Evolutionary conservation across 441 rosid species (phyloP).

Genomic region (Sinapis alba): DNA sequence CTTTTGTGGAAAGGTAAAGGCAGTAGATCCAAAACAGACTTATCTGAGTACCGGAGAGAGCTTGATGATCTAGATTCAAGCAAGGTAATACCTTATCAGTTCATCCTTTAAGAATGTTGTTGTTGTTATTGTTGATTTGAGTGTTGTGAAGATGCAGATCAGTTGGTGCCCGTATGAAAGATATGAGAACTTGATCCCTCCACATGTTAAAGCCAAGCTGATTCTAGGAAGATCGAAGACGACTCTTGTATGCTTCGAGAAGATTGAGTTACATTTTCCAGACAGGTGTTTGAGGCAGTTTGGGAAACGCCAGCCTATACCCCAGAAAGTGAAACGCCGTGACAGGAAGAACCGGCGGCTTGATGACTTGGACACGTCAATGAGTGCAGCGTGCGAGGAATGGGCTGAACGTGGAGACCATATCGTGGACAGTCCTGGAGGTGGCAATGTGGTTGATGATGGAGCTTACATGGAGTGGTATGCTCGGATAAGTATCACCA

Average conservation of each 20-base stretch:
- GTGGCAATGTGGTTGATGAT: slow-evolving; percentile 46
- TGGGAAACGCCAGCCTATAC: slow-evolving; percentile 64
- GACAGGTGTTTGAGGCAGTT: slow-evolving; percentile 80
- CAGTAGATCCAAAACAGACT: slow-evolving; percentile 41
- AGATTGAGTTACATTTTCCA: slow-evolving; percentile 74
- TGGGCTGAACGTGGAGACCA: slow-evolving; percentile 59
- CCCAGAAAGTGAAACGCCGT: slow-evolving; percentile 57
- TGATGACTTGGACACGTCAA: slow-evolving; percentile 51
- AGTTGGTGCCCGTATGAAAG: slow-evolving; percentile 66
- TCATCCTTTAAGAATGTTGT: background rate
- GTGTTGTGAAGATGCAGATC: slow-evolving; percentile 42
- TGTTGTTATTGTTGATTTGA: background rate
- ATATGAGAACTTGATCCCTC: slow-evolving; percentile 54
- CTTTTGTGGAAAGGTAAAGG: slow-evolving; percentile 64
- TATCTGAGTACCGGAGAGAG: slow-evolving; percentile 44
- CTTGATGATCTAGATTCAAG: slow-evolving; percentile 40
- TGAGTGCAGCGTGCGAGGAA: slow-evolving; percentile 58
- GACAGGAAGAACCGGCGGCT: slow-evolving; percentile 57
- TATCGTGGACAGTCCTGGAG: slow-evolving; percentile 47
- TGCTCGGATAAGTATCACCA: slow-evolving; percentile 52
- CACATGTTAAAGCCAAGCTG: slow-evolving; percentile 47
- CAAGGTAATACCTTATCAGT: slow-evolving; percentile 30
- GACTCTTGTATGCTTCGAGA: slow-evolving; percentile 70
- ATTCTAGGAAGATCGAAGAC: slow-evolving; percentile 70
- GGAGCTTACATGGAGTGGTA: slow-evolving; percentile 71